Base-by-base conservation (phyloP, 805 yeast species). In the Hanseniaspora osmophila region DNA sequence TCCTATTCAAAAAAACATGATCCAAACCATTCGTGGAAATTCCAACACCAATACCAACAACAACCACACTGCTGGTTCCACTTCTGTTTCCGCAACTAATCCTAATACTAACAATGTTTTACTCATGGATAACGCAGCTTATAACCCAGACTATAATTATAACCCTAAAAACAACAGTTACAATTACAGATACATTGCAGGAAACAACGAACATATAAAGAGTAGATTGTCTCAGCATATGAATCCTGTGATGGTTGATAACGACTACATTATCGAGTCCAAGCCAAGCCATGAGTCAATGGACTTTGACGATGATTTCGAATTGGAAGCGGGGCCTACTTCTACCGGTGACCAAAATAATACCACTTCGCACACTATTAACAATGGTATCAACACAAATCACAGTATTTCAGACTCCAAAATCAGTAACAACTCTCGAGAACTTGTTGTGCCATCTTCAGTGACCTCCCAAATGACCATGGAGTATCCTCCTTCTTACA, bases 1-100 rank as follows among this genome's bases (percentile, higher is more conserved):
- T 10, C 47, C 47, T 33, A 41, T 45, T 13, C 37, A 37, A 18
- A 37, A 35, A 16, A 41, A 35, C 19, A 11, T 29, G 3, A 16
- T 10, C 18, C 2, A 12, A 15, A 22, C 16, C 10, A 16, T 29
- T 6, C 9, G 12, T 27, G 41, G 15, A 22, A 39, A 10, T 33
- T n/a, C 17, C 15, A 10, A 10, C 15, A 15, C 12, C 6, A 38
- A 12, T 3, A 19, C 5, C 10, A 17, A 17, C 19, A 22, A 17
- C 13, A 19, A 12, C 27, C 29, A 17, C n/a, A 5, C 27, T 16
- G 10, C 27, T 7, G n/a, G 27, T 39, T 18, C 29, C 6, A 32
- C 9, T 12, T 10, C 37, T 18, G 43, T n/a, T n/a, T n/a, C n/a
- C n/a, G n/a, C n/a, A n/a, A n/a, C 22, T 15, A 41, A 30, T 18